Percentiles rank a stretch among this genome's conserved stretches.
Evolutionary conservation across 2,329 filamentous ascomycete genomes (phyloP).

Genomic region (Xylaria sp.): DNA sequence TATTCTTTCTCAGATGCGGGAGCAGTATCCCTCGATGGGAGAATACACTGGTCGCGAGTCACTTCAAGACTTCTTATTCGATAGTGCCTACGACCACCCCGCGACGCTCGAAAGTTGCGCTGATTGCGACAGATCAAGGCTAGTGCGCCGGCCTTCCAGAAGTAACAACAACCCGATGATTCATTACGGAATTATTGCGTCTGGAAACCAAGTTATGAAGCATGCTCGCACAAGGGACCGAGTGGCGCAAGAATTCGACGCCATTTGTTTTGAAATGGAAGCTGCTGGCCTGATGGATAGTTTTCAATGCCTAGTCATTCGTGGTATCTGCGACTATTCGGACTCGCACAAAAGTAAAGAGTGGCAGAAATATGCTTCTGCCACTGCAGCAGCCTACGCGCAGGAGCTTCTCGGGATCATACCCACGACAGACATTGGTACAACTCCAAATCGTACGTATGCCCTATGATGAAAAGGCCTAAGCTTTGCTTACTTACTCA

Average conservation of each 20-base stretch:
- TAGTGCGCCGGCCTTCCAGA: neutral
- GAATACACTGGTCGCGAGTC: slow-evolving; percentile 9
- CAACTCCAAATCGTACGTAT: slow-evolving; percentile 1
- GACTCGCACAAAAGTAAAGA: slow-evolving; percentile 30
- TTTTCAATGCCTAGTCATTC: slow-evolving; percentile 28
- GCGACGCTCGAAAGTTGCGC: slow-evolving; percentile 12
- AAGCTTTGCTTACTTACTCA: slow-evolving; percentile 29
- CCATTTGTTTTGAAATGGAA: slow-evolving; percentile 38
- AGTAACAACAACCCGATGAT: slow-evolving; percentile 17
- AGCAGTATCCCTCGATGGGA: slow-evolving; percentile 3
- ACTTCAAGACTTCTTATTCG: slow-evolving; percentile 21
- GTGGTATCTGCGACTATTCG: slow-evolving; percentile 31
- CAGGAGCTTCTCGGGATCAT: slow-evolving; percentile 27
- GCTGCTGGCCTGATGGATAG: slow-evolving; percentile 28
- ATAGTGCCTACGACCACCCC: slow-evolving; percentile 20
- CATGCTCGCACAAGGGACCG: slow-evolving; percentile 30
- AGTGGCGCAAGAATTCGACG: slow-evolving; percentile 17
- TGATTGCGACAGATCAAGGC: slow-evolving; percentile 18
- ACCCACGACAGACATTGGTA: neutral
- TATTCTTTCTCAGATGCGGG: slow-evolving; percentile 10
- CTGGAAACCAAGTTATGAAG: slow-evolving; percentile 38
- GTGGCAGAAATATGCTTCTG: slow-evolving; percentile 32
- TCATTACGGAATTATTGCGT: slow-evolving; percentile 37
- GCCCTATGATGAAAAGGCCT: neutral
- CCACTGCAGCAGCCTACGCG: slow-evolving; percentile 25